Base-by-base conservation (phyloP, 306 rosid genomes). In the Ormosia emarginata region DNA sequence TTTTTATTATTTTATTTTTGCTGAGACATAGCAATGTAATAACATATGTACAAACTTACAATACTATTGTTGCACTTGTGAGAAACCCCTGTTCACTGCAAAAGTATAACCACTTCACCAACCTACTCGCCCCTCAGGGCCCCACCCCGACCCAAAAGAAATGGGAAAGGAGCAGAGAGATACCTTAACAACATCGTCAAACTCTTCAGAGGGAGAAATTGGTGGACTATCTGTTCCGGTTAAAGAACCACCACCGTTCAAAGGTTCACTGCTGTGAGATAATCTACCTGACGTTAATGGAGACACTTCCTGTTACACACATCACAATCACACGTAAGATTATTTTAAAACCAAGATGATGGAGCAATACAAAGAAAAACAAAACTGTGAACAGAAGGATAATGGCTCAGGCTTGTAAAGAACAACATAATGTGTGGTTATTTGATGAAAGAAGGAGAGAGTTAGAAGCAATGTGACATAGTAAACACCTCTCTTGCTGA, bases 221-320 rank as follows among this genome's bases (percentile, higher is more conserved):
- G 98, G 94, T 2, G 97, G 97, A 80, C 99, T 96, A 17, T 96
- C 99, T 8, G 94, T 93, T 84, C 92, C 99, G 10, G 94, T 91
- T 79, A 91, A 77, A 43, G 94, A 92, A 73, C 97, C 93, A 10
- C 90, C 91, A 18, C 91, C 87, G 29, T 93, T 96, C 84, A 93
- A 70, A 33, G 97, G 92, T 62, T 88, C 99, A 40, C 98, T 93
- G 81, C 99, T 95, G 83, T 91, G 98, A 7, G 99, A 93, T 43
- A 93, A 85, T 87, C 99, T 92, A 9, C 99, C 99, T 29, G 99
- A 96, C 15, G 99, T 96, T 79, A 96, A 88, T 67, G 97, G 98
- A 41, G 99, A 91, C 40, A 92, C 96, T 71, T 96, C 99, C 99
- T 96, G 90, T 17, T 32, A 70, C 62, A 68, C 5, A 63, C 58